These are phyloP conservation scores for Lepidium campestre DNA, from an alignment of 441 rosid genomes.

Conservation along the genomic window DNA sequence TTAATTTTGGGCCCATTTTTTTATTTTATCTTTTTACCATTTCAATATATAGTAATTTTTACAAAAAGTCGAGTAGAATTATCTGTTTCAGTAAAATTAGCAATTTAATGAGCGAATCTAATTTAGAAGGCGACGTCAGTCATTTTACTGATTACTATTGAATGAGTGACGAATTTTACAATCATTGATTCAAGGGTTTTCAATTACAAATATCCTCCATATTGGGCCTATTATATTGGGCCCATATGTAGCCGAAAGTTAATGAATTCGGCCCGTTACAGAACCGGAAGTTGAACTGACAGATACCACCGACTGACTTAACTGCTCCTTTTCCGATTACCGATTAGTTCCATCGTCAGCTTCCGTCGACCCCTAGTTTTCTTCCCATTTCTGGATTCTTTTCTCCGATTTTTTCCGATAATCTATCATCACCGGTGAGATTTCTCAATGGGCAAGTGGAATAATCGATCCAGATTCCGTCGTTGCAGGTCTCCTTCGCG, in stretches of 20 bases:
- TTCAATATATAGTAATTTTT: conserved; percentile 7
- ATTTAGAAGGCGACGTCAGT: conserved; percentile 11
- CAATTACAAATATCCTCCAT: too few species aligned
- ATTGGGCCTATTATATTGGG: neutral
- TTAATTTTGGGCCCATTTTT: conserved; percentile 9
- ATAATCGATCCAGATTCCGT: conserved; percentile 36
- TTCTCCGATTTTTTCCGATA: neutral
- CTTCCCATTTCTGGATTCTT: too few species aligned
- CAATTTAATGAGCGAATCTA: conserved; percentile 8
- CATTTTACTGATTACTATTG: too few species aligned
- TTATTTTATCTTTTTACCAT: neutral
- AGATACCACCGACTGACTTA: neutral
- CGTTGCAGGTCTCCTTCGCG: conserved; percentile 32
- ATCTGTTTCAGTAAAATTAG: conserved; percentile 9
- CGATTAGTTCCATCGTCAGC: neutral
- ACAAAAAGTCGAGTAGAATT: neutral
- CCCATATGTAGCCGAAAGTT: conserved; percentile 4
- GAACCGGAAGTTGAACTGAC: neutral
- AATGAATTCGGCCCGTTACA: neutral
- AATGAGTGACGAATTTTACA: too few species aligned
- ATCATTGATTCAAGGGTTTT: too few species aligned
- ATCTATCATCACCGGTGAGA: neutral
- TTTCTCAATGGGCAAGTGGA: conserved; percentile 54
- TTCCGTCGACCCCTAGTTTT: neutral
- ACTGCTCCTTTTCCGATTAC: neutral